phyloP scores from a whole-genome alignment of 345 rosid genomes.

The Citrus sinensis region DVS_A1.0 CM039162.1:21438501-21439000 shows the following conservation, averaged over 20 bases:
- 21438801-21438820: constrained; percentile 13
- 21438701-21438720: constrained; percentile 87
- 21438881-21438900: neutral
- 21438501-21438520: constrained; percentile 30
- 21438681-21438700: constrained; percentile 89
- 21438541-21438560: constrained; percentile 57
- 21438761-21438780: constrained; percentile 85
- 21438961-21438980: neutral
- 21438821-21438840: constrained; percentile 11
- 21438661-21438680: constrained; percentile 71
- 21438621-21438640: constrained; percentile 37
- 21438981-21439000: neutral
- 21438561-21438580: constrained; percentile 53
- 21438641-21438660: constrained; percentile 61
- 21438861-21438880: too few relatives aligned
- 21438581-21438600: constrained; percentile 34
- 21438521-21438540: constrained; percentile 35
- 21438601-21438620: constrained; percentile 53
- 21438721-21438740: constrained; percentile 62
- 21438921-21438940: neutral
- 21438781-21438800: constrained; percentile 76
- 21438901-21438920: neutral
- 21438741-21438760: constrained; percentile 66
- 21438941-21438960: neutral
- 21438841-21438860: neutral